These are phyloP conservation scores for Salix dunnii DNA, from an alignment of 345 rosid species.

Conservation along the genomic window DNA sequence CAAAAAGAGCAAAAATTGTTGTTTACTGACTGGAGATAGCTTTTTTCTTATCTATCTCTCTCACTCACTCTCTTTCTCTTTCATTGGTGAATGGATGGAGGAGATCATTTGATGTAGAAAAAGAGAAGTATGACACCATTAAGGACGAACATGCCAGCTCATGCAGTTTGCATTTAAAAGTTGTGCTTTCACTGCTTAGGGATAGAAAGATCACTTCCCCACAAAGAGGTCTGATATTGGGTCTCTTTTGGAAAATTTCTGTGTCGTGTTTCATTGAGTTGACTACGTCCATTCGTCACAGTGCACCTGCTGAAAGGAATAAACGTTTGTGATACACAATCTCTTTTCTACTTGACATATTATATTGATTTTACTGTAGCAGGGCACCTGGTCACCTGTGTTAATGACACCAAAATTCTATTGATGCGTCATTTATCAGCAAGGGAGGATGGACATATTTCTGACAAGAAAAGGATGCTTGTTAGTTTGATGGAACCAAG, in stretches of 20 bases:
- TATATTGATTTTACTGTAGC: slow-evolving; percentile 25
- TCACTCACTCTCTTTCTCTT: too few species aligned
- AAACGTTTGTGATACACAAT: not conserved
- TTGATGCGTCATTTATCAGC: slow-evolving; percentile 43
- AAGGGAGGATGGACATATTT: slow-evolving; percentile 40
- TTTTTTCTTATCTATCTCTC: not conserved
- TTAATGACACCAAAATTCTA: slow-evolving; percentile 54
- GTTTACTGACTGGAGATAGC: too few species aligned
- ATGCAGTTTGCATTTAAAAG: too few species aligned
- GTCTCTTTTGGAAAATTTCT: too few species aligned
- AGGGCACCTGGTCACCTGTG: slow-evolving; percentile 60
- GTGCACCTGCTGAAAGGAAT: not conserved
- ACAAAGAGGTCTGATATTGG: too few species aligned
- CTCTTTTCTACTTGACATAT: not conserved
- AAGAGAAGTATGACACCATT: too few species aligned
- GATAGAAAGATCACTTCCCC: too few species aligned
- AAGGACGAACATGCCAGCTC: too few species aligned
- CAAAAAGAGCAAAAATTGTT: not conserved
- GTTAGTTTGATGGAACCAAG: slow-evolving; percentile 77
- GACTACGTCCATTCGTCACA: not conserved
- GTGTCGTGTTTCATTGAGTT: too few species aligned
- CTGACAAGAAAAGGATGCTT: slow-evolving; percentile 46
- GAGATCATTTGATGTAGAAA: too few species aligned
- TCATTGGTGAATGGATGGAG: too few species aligned
- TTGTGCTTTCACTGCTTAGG: too few species aligned